Percentiles rank a stretch among this genome's conserved stretches.
Evolutionary conservation across 306 rosid species (phyloP).

Genomic region (Coriaria nepalensis): DNA sequence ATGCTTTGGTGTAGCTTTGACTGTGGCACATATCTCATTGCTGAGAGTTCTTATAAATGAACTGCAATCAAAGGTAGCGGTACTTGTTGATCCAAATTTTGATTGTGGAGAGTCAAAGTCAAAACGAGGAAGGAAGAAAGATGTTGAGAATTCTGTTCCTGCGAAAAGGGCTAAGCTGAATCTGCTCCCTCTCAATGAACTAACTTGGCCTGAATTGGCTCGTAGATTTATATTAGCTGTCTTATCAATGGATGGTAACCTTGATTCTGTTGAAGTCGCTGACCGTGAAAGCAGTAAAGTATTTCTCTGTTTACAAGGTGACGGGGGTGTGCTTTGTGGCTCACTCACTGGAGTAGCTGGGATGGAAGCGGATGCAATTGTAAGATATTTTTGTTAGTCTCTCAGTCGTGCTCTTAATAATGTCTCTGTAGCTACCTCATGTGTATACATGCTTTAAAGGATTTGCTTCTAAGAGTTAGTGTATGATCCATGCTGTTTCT

Average conservation of each 20-base stretch:
- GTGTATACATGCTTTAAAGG: no score
- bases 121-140: slow-evolving; percentile 91
- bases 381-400: slow-evolving; percentile 19
- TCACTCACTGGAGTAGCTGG: slow-evolving; percentile 94
- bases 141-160: slow-evolving; percentile 47
- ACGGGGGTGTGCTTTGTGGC: slow-evolving; percentile 99
- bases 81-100: slow-evolving; percentile 81
- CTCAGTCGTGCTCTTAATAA: no score
- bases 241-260: slow-evolving; percentile 85
- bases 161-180: slow-evolving; percentile 56
- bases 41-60: slow-evolving; percentile 74
- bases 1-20: slow-evolving; percentile 77
- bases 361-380: slow-evolving; percentile 99
- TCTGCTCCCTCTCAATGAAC: slow-evolving; percentile 80
- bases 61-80: slow-evolving; percentile 84
- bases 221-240: slow-evolving; percentile 75
- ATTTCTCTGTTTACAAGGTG: slow-evolving; percentile 93
- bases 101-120: slow-evolving; percentile 83
- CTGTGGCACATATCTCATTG: slow-evolving; percentile 72
- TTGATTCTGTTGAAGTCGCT: slow-evolving; percentile 71
- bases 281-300: slow-evolving; percentile 92
- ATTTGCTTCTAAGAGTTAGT: no score
- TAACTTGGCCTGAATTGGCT: slow-evolving; percentile 98
- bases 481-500: no score
- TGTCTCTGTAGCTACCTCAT: no score